Conservation (phyloP, 805 yeast species). For the Metschnikowia lochheadii region DNA sequence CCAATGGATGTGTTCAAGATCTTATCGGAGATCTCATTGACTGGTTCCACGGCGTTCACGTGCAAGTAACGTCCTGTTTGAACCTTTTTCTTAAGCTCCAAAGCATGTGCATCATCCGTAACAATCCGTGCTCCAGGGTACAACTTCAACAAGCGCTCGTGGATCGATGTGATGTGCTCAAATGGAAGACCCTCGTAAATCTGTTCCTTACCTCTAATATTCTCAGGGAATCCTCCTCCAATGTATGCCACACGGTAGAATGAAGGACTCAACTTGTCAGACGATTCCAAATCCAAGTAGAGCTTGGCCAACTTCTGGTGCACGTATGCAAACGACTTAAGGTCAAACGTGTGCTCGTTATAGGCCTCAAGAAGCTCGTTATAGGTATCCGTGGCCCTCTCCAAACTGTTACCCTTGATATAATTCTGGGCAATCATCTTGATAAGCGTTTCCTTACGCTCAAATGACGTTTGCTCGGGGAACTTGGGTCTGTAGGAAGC, state of each 20-base stretch:
- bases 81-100: slow-evolving; percentile 42
- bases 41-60: slow-evolving; percentile 70
- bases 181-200: slow-evolving; percentile 84
- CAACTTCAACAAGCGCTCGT: slow-evolving; percentile 64
- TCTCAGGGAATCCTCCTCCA: slow-evolving; percentile 80
- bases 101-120: slow-evolving; percentile 55
- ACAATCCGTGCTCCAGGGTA: slow-evolving; percentile 81
- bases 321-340: slow-evolving; percentile 68
- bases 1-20: slow-evolving; percentile 50
- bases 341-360: slow-evolving; percentile 67
- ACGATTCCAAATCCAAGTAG: slow-evolving; percentile 61
- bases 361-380: slow-evolving; percentile 75
- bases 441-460: slow-evolving; percentile 69
- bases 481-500: slow-evolving; percentile 60
- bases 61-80: slow-evolving; percentile 72
- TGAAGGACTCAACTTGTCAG: slow-evolving; percentile 71
- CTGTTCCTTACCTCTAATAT: slow-evolving; percentile 70
- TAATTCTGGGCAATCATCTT: slow-evolving; percentile 69
- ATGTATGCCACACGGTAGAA: slow-evolving; percentile 75
- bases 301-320: slow-evolving; percentile 64
- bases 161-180: slow-evolving; percentile 82
- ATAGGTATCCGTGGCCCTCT: slow-evolving; percentile 74
- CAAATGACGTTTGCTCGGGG: slow-evolving; percentile 78
- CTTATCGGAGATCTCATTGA: slow-evolving; percentile 46
- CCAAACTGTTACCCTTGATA: slow-evolving; percentile 66